Evolutionary conservation across 1,284 basidiomycete genomes (phyloP).

Genomic region (Chalciporus piperatoides): DNA sequence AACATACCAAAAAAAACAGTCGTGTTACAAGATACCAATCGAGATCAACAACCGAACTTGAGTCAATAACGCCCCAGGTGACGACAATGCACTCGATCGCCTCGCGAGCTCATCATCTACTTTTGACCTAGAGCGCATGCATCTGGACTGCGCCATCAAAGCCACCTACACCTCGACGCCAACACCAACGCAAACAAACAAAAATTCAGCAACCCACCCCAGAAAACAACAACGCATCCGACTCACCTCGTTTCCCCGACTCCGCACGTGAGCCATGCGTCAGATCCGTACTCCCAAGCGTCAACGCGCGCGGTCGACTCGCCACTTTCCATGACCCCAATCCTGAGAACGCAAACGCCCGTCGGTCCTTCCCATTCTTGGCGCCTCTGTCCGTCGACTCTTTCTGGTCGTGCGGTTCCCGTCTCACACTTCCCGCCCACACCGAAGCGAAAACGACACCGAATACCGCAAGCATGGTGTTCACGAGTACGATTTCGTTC

Average conservation of each 20-base stretch:
- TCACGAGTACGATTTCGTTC: constrained; percentile 29
- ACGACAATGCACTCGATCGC: not conserved
- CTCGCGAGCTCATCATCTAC: not conserved
- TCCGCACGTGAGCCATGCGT: not conserved
- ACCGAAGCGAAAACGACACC: constrained; percentile 23
- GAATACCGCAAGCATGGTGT: constrained; percentile 28
- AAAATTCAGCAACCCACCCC: not conserved
- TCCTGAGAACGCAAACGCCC: constrained; percentile 11
- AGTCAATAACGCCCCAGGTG: not conserved
- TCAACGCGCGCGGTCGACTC: constrained; percentile 2
- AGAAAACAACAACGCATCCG: not conserved
- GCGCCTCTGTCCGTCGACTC: not conserved
- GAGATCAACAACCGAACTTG: not conserved
- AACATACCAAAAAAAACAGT: too few relatives aligned
- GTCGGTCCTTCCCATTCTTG: not conserved
- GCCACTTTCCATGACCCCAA: constrained; percentile 24
- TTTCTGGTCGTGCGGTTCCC: not conserved
- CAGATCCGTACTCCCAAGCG: constrained; percentile 8
- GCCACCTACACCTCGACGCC: too few relatives aligned
- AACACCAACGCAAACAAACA: too few relatives aligned
- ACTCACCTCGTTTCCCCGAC: not conserved
- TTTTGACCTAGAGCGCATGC: not conserved
- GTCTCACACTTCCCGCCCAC: not conserved
- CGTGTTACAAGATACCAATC: not conserved
- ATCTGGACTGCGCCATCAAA: not conserved